phyloP scores from a whole-genome alignment of 1,284 basidiomycete species.

The Ceratobasidium sp. region DNA sequence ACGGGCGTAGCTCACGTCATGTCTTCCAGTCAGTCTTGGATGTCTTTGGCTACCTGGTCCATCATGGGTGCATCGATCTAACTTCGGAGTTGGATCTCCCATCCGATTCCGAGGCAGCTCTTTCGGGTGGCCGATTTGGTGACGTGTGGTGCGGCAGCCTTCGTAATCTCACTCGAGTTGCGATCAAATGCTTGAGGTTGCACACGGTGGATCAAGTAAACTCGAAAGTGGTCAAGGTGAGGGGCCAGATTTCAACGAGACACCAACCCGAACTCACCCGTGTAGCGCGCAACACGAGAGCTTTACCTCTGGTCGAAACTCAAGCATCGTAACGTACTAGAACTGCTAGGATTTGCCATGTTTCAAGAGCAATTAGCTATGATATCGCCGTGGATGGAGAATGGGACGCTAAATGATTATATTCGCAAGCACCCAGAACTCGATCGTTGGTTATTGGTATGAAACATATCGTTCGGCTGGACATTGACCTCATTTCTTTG shows the following conservation, averaged over 20 bases:
- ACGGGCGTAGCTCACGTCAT: too few species aligned
- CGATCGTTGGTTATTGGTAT: slow-evolving; percentile 4
- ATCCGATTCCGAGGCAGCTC: neutral
- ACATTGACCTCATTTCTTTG: neutral
- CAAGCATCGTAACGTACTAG: slow-evolving; percentile 19
- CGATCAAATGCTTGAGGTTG: slow-evolving; percentile 25
- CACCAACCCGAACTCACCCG: neutral
- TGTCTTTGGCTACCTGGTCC: neutral
- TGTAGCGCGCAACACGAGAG: slow-evolving; percentile 25
- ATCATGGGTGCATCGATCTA: slow-evolving; percentile 8
- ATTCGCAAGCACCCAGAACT: neutral
- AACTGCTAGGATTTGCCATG: slow-evolving; percentile 26
- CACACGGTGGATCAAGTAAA: neutral
- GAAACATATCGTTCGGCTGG: neutral
- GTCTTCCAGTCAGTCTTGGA: neutral
- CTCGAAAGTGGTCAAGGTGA: neutral
- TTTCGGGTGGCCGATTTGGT: slow-evolving; percentile 7
- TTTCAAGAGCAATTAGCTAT: slow-evolving; percentile 13
- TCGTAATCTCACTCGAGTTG: neutral
- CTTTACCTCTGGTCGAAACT: slow-evolving; percentile 31
- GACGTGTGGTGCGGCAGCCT: slow-evolving; percentile 17
- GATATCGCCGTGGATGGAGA: slow-evolving; percentile 21
- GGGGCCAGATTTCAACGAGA: neutral
- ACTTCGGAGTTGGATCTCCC: neutral
- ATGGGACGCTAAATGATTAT: slow-evolving; percentile 6